A percentile compares a stretch with the other conserved stretches of the same genome.
Conservation (phyloP, 1,139 yeast species). For the Debaryomyces sp. region DNA sequence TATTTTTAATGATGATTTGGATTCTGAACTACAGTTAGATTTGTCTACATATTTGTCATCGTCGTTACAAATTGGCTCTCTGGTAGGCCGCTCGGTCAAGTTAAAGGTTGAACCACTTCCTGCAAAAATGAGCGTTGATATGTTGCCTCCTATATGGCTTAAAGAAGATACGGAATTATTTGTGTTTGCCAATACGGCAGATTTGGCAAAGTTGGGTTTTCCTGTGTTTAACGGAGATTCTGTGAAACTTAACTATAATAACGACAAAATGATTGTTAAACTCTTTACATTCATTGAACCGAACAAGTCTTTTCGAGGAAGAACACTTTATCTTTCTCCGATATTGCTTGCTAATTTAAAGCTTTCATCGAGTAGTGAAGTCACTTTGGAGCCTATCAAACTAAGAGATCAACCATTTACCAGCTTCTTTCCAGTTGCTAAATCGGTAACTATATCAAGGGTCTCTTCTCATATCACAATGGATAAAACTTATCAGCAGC, state of each 20-base stretch:
- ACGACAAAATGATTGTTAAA: conserved; percentile 39
- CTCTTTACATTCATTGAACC: conserved; percentile 70
- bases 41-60: conserved; percentile 40
- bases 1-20: conserved; percentile 11
- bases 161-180: conserved; percentile 48
- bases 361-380: conserved; percentile 29
- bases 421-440: conserved; percentile 38
- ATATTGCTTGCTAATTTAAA: conserved; percentile 57
- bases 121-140: conserved; percentile 27
- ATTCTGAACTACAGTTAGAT: conserved; percentile 24
- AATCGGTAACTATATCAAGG: conserved; percentile 61
- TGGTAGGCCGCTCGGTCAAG: conserved; percentile 6
- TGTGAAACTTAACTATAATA: conserved; percentile 39
- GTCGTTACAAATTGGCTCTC: conserved; percentile 26
- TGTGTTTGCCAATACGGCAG: conserved; percentile 55
- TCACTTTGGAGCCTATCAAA: conserved; percentile 28
- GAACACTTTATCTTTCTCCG: conserved; percentile 63
- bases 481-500: conserved; percentile 65
- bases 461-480: conserved; percentile 72
- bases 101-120: conserved; percentile 35
- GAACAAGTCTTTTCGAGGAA: conserved; percentile 40
- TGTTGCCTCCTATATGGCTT: conserved; percentile 31
- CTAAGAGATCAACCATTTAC: conserved; percentile 21
- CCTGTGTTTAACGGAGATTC: conserved; percentile 70
- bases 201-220: conserved; percentile 57